These are phyloP conservation scores for Echium plantagineum DNA, from an alignment of 257 asterid genomes.

Conservation along the genomic window DNA sequence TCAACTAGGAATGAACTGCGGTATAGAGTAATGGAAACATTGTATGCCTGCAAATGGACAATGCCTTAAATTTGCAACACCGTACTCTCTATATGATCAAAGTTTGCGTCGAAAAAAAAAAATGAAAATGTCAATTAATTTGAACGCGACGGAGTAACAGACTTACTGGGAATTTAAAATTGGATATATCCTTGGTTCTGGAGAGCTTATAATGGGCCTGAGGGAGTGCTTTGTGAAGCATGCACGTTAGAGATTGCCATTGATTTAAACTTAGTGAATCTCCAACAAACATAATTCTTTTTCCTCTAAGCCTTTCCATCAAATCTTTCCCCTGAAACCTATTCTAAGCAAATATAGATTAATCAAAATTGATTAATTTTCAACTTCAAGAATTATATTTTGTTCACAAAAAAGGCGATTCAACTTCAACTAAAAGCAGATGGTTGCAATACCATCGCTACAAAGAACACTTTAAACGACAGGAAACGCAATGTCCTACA, in stretches of 20 bases:
- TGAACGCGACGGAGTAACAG: neutral
- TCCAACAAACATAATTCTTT: slow-evolving; percentile 22
- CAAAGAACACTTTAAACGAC: too few relatives aligned
- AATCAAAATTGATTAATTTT: too few relatives aligned
- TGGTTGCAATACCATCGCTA: too few relatives aligned
- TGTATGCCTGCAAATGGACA: slow-evolving; percentile 1
- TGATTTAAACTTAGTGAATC: slow-evolving; percentile 21
- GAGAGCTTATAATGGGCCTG: slow-evolving; percentile 1
- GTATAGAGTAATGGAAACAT: slow-evolving; percentile 2
- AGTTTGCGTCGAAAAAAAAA: too few relatives aligned
- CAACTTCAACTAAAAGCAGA: too few relatives aligned
- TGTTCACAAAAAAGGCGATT: too few relatives aligned
- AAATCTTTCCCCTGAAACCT: slow-evolving; percentile 18
- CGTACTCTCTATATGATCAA: too few relatives aligned
- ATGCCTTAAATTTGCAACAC: neutral
- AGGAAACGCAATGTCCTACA: too few relatives aligned
- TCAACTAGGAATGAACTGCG: slow-evolving; percentile 1
- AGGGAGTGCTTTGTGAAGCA: slow-evolving; percentile 17
- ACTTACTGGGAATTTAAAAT: slow-evolving; percentile 9
- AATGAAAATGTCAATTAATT: too few relatives aligned
- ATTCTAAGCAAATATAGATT: neutral
- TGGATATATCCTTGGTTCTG: slow-evolving; percentile 6
- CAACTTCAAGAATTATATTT: too few relatives aligned
- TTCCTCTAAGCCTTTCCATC: slow-evolving; percentile 14
- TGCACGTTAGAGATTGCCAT: slow-evolving; percentile 19